These are phyloP conservation scores for Penicillium chermesinum DNA, from an alignment of 495 filamentous ascomycete genomes.

Conservation along the genomic window DNA sequence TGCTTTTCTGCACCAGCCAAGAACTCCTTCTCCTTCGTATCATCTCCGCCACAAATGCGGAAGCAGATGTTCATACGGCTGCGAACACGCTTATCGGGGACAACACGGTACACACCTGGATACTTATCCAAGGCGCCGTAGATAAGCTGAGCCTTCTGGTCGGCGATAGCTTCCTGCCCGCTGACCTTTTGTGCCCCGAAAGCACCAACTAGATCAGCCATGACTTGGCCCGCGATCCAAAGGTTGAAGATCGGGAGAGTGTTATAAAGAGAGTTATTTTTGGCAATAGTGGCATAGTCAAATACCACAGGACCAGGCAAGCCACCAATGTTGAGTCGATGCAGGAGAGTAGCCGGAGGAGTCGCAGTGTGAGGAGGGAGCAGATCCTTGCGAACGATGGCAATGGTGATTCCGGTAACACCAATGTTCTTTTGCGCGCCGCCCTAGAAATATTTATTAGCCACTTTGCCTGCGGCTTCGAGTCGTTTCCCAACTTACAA, in stretches of 20 bases:
- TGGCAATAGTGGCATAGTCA: conserved; percentile 72
- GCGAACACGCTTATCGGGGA: conserved; percentile 65
- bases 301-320: conserved; percentile 73
- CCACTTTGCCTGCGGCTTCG: not conserved
- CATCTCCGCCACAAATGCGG: conserved; percentile 53
- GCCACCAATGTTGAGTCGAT: conserved; percentile 55
- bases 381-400: conserved; percentile 71
- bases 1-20: conserved; percentile 55
- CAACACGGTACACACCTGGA: conserved; percentile 62
- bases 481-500: conserved; percentile 21
- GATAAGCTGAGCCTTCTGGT: conserved; percentile 66
- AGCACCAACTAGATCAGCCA: conserved; percentile 57
- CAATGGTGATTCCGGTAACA: conserved; percentile 76
- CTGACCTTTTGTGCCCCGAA: conserved; percentile 58
- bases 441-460: conserved; percentile 28
- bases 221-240: conserved; percentile 80
- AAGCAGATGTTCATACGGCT: conserved; percentile 94
- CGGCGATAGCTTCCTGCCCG: conserved; percentile 60
- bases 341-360: conserved; percentile 57
- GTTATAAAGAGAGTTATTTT: conserved; percentile 91
- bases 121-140: conserved; percentile 72
- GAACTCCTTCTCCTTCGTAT: conserved; percentile 70
- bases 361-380: conserved; percentile 57
- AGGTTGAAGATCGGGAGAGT: conserved; percentile 93
- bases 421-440: conserved; percentile 92